phyloP scores from a whole-genome alignment of 805 yeast genomes.

The Jamesozyma spencerorum region DNA sequence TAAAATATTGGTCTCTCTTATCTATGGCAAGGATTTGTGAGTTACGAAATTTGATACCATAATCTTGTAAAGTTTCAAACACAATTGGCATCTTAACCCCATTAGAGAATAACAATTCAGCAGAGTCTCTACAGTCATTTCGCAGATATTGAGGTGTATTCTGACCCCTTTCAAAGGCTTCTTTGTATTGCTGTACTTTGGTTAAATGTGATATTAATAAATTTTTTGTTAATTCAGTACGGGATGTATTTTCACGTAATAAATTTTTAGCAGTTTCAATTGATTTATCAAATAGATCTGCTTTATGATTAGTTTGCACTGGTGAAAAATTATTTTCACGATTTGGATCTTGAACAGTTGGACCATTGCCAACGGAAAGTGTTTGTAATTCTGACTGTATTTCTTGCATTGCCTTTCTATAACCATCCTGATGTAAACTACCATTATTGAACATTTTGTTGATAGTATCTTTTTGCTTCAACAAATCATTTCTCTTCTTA shows the following conservation, averaged over 20 bases:
- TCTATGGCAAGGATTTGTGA: constrained; percentile 11
- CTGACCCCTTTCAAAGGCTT: constrained; percentile 12
- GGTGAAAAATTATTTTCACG: not conserved
- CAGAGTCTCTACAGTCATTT: constrained; percentile 15
- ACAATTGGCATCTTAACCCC: constrained; percentile 27
- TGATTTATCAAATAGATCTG: constrained; percentile 14
- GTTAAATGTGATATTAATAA: constrained; percentile 14
- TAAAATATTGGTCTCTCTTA: constrained; percentile 21
- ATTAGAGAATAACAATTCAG: constrained; percentile 18
- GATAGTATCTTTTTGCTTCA: constrained; percentile 12
- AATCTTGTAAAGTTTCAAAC: constrained; percentile 21
- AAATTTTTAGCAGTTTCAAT: constrained; percentile 16
- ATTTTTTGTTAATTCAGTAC: constrained; percentile 14
- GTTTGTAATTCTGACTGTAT: constrained; percentile 12
- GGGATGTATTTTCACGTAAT: constrained; percentile 11
- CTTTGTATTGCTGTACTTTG: constrained; percentile 11
- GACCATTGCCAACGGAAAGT: constrained; percentile 3
- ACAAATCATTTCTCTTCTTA: constrained; percentile 12
- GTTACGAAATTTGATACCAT: constrained; percentile 17
- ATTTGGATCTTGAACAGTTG: constrained; percentile 4
- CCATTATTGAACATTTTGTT: constrained; percentile 11
- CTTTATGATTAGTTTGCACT: not conserved
- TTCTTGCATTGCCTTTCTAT: constrained; percentile 5
- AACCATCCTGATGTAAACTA: constrained; percentile 7
- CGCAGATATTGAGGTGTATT: constrained; percentile 6